phyloP scores from a whole-genome alignment of 2,329 filamentous ascomycete species.

The Fusarium nurragi region DNA sequence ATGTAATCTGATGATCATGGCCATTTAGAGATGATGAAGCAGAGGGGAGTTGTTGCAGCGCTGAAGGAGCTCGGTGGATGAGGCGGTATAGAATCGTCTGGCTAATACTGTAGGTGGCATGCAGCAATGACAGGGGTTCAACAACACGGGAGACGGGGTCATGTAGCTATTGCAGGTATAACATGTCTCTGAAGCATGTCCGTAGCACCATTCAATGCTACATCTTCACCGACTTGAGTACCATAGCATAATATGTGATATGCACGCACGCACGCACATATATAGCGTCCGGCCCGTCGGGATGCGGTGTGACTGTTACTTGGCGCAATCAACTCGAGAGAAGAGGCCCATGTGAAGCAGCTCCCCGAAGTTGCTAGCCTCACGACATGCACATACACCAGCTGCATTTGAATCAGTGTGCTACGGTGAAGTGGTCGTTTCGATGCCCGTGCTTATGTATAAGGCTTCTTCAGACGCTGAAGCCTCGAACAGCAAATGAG shows the following conservation, averaged over 20 bases:
- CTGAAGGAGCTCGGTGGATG: background rate
- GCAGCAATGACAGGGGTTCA: slow-evolving; percentile 11
- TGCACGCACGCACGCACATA: background rate
- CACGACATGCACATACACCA: background rate
- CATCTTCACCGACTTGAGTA: slow-evolving; percentile 18
- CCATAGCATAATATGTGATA: background rate
- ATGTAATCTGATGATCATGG: background rate
- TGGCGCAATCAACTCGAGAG: background rate
- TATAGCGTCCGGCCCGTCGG: slow-evolving; percentile 1
- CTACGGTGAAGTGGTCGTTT: background rate
- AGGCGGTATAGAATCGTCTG: slow-evolving; percentile 22
- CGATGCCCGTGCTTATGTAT: background rate
- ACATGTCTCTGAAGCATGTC: background rate
- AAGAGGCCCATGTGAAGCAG: background rate
- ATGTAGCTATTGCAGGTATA: background rate
- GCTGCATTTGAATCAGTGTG: background rate
- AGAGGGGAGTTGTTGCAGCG: background rate
- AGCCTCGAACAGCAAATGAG: background rate
- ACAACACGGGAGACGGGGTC: slow-evolving; percentile 8
- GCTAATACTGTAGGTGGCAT: background rate
- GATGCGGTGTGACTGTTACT: slow-evolving; percentile 22
- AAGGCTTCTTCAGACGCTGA: background rate
- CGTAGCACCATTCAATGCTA: background rate
- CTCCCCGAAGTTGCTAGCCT: slow-evolving; percentile 16
- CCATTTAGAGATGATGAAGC: background rate